phyloP scores from a whole-genome alignment of 2,329 filamentous ascomycete genomes.

The Spiromastix sp. region DNA sequence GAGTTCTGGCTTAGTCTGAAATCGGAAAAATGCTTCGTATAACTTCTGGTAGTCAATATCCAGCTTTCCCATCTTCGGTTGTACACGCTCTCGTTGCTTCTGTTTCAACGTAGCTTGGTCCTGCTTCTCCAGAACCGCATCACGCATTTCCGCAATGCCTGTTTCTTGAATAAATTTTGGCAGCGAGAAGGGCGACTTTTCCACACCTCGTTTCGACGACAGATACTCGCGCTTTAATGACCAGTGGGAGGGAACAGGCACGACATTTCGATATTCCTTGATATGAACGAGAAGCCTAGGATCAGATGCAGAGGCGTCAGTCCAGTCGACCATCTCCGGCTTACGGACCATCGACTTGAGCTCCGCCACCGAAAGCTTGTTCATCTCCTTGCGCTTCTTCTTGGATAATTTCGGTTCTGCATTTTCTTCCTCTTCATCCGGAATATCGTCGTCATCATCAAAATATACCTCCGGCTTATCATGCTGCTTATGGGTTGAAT shows the following conservation, averaged over 20 bases:
- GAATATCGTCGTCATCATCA: constrained; percentile 74
- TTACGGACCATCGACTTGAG: constrained; percentile 84
- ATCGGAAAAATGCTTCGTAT: constrained; percentile 96
- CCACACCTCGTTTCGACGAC: constrained; percentile 91
- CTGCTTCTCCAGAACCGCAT: constrained; percentile 91
- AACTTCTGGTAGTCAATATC: constrained; percentile 98
- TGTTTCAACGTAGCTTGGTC: constrained; percentile 86
- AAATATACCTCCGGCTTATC: constrained; percentile 81
- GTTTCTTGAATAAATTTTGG: constrained; percentile 97
- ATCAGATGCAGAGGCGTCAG: constrained; percentile 83
- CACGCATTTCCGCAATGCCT: constrained; percentile 95
- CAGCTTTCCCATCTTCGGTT: constrained; percentile 91
- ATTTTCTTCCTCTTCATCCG: constrained; percentile 58
- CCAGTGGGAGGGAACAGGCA: constrained; percentile 91
- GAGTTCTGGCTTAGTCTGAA: constrained; percentile 89
- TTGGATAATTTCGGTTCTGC: constrained; percentile 69
- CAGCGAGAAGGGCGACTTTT: constrained; percentile 85
- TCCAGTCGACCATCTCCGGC: constrained; percentile 95
- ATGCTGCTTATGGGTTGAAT: constrained; percentile 51
- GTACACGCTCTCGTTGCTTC: constrained; percentile 87
- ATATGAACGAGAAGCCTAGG: constrained; percentile 84
- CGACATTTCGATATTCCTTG: constrained; percentile 89
- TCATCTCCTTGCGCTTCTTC: constrained; percentile 85
- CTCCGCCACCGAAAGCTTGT: constrained; percentile 88
- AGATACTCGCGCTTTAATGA: constrained; percentile 93